Conservation (phyloP, 1,284 basidiomycete species). For the Papiliotrema laurentii region DNA sequence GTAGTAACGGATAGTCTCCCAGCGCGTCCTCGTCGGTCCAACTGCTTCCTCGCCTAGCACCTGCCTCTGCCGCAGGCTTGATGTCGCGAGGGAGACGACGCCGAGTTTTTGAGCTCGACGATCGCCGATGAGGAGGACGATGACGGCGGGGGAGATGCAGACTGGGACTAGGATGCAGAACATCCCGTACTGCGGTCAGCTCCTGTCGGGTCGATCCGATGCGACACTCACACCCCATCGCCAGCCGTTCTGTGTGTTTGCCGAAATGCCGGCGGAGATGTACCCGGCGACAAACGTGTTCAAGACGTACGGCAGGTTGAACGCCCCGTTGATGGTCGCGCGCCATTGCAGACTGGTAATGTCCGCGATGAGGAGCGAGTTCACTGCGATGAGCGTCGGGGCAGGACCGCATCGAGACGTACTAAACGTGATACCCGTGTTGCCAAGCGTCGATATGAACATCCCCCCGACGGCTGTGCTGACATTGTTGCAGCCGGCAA, state of each 20-base stretch:
- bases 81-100: too few species aligned
- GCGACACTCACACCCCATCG: conserved; percentile 58
- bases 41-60: not conserved
- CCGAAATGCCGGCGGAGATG: conserved; percentile 63
- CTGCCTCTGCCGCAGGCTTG: conserved; percentile 7
- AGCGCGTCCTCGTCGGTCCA: not conserved
- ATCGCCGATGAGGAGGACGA: conserved; percentile 40
- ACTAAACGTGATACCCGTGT: too few species aligned
- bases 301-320: conserved; percentile 60
- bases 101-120: too few species aligned
- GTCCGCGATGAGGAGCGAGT: conserved; percentile 55
- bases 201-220: too few species aligned
- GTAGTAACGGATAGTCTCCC: not conserved
- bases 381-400: too few species aligned
- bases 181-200: conserved; percentile 44
- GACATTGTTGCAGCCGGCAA: too few species aligned
- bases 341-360: conserved; percentile 73
- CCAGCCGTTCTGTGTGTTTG: conserved; percentile 54
- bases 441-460: too few species aligned
- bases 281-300: conserved; percentile 41
- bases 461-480: too few species aligned
- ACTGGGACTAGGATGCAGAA: conserved; percentile 45
- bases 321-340: conserved; percentile 65
- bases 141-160: conserved; percentile 24
- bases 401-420: too few species aligned